A percentile compares a stretch with the other conserved stretches of the same genome.
Evolutionary conservation across 2,329 filamentous ascomycete genomes (phyloP).

Genomic region (Scedosporium apiospermum): DNA sequence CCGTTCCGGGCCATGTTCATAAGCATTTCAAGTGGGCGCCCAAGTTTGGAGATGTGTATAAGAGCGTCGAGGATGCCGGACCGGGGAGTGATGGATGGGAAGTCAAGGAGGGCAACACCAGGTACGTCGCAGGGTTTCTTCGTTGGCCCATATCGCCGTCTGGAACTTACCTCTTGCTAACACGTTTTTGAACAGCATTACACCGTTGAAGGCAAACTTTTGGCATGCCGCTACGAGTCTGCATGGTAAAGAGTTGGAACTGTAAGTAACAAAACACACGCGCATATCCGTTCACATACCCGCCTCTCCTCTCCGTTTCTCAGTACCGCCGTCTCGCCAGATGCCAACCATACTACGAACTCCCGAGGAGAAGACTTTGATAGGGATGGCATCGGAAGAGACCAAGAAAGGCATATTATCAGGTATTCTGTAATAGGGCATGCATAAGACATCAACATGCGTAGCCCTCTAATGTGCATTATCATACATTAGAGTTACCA

Average conservation of each 20-base stretch:
- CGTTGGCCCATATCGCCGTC: background rate
- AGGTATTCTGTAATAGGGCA: background rate
- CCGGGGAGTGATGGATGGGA: slow-evolving; percentile 91
- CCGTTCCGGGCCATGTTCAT: slow-evolving; percentile 51
- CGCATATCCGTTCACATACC: slow-evolving; percentile 8
- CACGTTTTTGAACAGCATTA: slow-evolving; percentile 51
- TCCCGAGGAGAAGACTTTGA: background rate
- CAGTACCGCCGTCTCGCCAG: background rate
- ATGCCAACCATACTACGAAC: background rate
- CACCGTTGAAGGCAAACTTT: slow-evolving; percentile 86
- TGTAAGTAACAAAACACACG: slow-evolving; percentile 55
- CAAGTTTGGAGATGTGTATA: slow-evolving; percentile 75
- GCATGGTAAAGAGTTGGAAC: slow-evolving; percentile 62
- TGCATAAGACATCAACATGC: background rate
- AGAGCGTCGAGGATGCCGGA: slow-evolving; percentile 68
- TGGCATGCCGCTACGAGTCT: slow-evolving; percentile 60
- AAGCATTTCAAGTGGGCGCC: slow-evolving; percentile 95
- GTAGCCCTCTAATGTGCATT: slow-evolving; percentile 3
- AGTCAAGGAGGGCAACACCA: slow-evolving; percentile 78
- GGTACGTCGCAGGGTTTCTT: slow-evolving; percentile 40
- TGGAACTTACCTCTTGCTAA: background rate
- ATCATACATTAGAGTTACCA: background rate
- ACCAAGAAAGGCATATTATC: background rate
- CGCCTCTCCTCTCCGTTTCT: background rate
- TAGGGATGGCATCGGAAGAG: background rate